phyloP scores from a whole-genome alignment of 2,329 filamentous ascomycete species.

The Madurella fahalii region DNA sequence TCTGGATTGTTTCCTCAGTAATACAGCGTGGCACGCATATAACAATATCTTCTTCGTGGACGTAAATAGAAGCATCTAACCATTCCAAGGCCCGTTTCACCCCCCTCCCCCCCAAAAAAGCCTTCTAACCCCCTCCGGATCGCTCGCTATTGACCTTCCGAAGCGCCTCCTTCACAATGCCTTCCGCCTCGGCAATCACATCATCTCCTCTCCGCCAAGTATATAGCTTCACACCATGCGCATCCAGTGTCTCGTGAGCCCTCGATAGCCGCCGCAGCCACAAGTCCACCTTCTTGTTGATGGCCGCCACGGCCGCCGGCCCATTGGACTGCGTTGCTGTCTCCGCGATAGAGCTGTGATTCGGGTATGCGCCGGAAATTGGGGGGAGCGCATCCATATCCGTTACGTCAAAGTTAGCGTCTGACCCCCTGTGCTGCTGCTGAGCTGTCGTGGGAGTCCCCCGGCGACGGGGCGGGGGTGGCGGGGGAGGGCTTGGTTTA shows the following conservation, averaged over 20 bases:
- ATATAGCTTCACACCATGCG: conserved; percentile 62
- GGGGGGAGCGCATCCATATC: background rate
- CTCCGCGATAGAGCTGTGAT: background rate
- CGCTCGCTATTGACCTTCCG: conserved; percentile 36
- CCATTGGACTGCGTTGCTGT: conserved; percentile 3
- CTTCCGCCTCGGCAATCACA: conserved; percentile 61
- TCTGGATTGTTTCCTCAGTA: too few relatives aligned
- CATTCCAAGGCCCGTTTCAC: background rate
- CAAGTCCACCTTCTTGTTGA: conserved; percentile 67
- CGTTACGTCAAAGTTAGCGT: background rate
- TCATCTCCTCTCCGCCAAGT: conserved; percentile 72
- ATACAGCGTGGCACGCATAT: too few relatives aligned
- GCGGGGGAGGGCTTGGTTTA: conserved; percentile 35
- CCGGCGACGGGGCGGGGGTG: conserved; percentile 45
- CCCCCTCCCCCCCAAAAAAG: background rate
- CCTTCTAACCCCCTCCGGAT: background rate
- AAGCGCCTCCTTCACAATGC: conserved; percentile 56
- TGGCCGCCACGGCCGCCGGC: conserved; percentile 7
- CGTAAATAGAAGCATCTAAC: too few relatives aligned
- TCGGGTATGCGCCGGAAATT: background rate
- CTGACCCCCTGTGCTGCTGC: background rate
- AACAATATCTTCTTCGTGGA: too few relatives aligned
- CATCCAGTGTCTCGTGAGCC: conserved; percentile 59
- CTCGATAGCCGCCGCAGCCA: conserved; percentile 66
- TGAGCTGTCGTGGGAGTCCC: conserved; percentile 35